Base-by-base conservation (phyloP, 345 rosid genomes). In the Eucalyptus caleyi region DNA sequence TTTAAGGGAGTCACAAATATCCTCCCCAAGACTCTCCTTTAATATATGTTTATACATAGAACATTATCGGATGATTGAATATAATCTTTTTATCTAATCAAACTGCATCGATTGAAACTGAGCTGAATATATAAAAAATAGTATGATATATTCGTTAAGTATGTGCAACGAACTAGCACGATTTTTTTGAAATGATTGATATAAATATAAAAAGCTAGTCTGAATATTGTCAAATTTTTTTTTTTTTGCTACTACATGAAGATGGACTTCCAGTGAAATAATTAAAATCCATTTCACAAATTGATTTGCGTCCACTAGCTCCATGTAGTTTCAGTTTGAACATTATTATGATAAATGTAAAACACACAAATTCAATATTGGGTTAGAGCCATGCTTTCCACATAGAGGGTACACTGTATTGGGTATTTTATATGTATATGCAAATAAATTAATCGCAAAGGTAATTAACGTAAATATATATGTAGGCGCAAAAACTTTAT, bases 381-480 rank as follows among this genome's bases (percentile, higher is more conserved):
- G n/a, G 32, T 53, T 53, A 53, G 59, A 53, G 59, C 59, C 59
- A 8, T 53, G 59, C 59, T 53, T 53, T 53, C 26, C 59, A 53
- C 59, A 0, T 53, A 53, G 11, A 53, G 59, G 59, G 59, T 8
- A 53, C 5, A 0, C 2, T 0, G 26, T 53, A 53, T 2, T 53
- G 59, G 59, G 59, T 53, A 19, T 53, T 53, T 53, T 53, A 53
- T 21, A 53, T 8, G 59, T 53, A 53, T 53, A 2, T 5, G 0
- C 1, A 2, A 53, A 53, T 53, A 53, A 53, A 53, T 53, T 53
- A 53, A 53, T 53, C 0, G 5, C 59, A 21, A 53, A 53, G 59
- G 59, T 53, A 53, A 53, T 7, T 8, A 19, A 53, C 2, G 59
- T 18, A 53, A 53, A 53, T 19, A 8, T 53, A 53, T 53, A 53